phyloP scores from a whole-genome alignment of 192 early-diverging fungal genomes.

The Coemansia sp. region DNA sequence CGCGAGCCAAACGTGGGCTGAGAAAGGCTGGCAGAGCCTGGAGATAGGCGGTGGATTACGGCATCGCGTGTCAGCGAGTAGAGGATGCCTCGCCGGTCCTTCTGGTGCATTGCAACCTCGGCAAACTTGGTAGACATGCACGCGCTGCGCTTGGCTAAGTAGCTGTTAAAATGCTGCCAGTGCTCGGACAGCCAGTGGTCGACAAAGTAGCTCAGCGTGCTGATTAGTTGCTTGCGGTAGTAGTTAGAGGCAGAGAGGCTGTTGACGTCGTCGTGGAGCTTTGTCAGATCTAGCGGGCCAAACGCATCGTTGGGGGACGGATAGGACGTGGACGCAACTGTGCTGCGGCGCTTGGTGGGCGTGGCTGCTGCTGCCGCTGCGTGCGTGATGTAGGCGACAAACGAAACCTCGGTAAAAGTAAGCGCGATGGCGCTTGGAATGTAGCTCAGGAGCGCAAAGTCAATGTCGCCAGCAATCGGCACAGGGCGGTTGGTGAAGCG shows the following conservation, averaged over 20 bases:
- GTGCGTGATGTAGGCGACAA: constrained; percentile 40
- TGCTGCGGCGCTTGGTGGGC: constrained; percentile 43
- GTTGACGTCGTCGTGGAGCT: constrained; percentile 44
- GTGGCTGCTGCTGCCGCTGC: constrained; percentile 35
- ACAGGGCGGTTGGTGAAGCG: constrained; percentile 73
- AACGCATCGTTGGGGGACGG: constrained; percentile 53
- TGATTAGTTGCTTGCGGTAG: constrained; percentile 48
- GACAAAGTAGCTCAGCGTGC: constrained; percentile 41
- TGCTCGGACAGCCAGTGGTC: constrained; percentile 43
- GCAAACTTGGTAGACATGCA: constrained; percentile 64
- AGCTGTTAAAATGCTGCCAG: constrained; percentile 35
- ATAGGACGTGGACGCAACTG: constrained; percentile 20
- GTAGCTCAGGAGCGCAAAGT: constrained; percentile 61
- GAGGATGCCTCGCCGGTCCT: constrained; percentile 16
- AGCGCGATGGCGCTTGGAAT: constrained; percentile 66
- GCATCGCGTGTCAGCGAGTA: constrained; percentile 60
- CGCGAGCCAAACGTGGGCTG: constrained; percentile 61
- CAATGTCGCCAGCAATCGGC: constrained; percentile 70
- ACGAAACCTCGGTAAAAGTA: constrained; percentile 61
- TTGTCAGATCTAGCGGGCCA: constrained; percentile 43
- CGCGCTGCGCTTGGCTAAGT: constrained; percentile 53
- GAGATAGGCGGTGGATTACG: constrained; percentile 36
- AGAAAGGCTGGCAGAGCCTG: constrained; percentile 15
- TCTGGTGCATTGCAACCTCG: constrained; percentile 57
- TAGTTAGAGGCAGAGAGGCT: constrained; percentile 48